phyloP scores from a whole-genome alignment of 2,329 filamentous ascomycete genomes.

The Elsinoe fawcettii region DNA sequence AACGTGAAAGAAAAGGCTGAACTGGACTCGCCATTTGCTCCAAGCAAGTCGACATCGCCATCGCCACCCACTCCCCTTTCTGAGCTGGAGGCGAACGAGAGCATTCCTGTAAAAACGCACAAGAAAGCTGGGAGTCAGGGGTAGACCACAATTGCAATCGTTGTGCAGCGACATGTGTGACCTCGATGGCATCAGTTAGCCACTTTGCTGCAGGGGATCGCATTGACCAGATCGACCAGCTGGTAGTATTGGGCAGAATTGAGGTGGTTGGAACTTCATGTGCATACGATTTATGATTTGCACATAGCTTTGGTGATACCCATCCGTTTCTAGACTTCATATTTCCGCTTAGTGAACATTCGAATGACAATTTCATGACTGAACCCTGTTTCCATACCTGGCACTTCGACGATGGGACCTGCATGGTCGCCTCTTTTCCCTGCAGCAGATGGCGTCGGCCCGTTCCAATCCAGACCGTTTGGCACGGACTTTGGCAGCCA shows the following conservation, averaged over 20 bases:
- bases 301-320: background rate
- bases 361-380: background rate
- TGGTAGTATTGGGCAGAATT: background rate
- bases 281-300: background rate
- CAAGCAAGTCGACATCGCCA: background rate
- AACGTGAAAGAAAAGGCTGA: background rate
- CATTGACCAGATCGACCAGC: background rate
- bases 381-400: background rate
- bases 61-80: background rate
- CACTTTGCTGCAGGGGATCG: background rate
- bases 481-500: background rate
- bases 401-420: background rate
- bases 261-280: background rate
- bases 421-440: background rate
- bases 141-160: background rate
- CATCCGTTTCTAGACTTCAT: background rate
- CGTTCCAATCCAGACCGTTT: constrained; percentile 5
- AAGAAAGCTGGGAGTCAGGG: background rate
- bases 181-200: background rate
- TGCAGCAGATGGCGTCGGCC: constrained; percentile 7
- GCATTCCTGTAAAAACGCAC: background rate
- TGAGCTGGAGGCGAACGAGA: background rate
- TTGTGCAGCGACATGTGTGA: background rate
- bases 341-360: background rate
- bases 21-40: background rate